These are phyloP conservation scores for Lophium mytilinum DNA, from an alignment of 495 filamentous ascomycete genomes.

Conservation along the genomic window DNA sequence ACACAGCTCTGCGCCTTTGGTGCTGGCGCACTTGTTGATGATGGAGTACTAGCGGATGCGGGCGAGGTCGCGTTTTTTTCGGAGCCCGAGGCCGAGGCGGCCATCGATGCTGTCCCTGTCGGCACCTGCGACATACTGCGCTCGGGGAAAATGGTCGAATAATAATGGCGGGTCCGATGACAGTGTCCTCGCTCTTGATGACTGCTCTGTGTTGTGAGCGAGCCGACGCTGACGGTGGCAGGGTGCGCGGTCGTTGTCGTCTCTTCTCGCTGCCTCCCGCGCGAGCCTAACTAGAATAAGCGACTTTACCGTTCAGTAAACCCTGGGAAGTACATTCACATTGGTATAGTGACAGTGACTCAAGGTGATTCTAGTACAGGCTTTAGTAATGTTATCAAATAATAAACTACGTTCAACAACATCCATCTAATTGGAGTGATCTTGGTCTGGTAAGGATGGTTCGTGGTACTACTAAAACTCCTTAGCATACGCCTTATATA, in stretches of 20 bases:
- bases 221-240: not conserved
- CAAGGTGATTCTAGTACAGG: too few relatives aligned
- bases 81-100: constrained; percentile 23
- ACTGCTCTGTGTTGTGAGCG: not conserved
- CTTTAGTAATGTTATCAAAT: too few relatives aligned
- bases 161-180: not conserved
- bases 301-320: too few relatives aligned
- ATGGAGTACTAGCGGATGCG: not conserved
- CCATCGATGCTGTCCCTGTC: not conserved
- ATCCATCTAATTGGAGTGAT: too few relatives aligned
- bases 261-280: too few relatives aligned
- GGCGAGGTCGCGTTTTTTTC: constrained; percentile 31
- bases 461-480: too few relatives aligned
- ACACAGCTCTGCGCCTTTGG: constrained; percentile 47
- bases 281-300: too few relatives aligned
- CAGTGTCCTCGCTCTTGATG: not conserved
- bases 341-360: too few relatives aligned
- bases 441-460: too few relatives aligned
- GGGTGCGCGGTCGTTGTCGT: not conserved
- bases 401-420: too few relatives aligned
- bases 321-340: too few relatives aligned
- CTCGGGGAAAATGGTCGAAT: not conserved
- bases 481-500: too few relatives aligned
- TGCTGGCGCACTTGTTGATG: constrained; percentile 12
- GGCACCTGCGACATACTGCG: constrained; percentile 5